These are phyloP conservation scores for Orobanche coerulescens DNA, from an alignment of 257 asterid species.

Conservation along the genomic window DNA sequence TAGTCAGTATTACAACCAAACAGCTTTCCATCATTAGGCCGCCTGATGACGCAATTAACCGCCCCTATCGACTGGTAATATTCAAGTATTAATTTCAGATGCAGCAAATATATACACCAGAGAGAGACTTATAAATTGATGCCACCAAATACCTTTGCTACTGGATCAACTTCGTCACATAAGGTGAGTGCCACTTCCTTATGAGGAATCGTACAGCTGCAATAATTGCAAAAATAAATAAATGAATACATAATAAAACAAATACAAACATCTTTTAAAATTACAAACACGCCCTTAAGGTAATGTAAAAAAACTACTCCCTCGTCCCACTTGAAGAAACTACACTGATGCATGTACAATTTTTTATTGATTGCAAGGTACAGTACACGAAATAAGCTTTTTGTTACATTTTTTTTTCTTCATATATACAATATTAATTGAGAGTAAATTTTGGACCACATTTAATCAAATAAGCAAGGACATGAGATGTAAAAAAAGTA, in stretches of 20 bases:
- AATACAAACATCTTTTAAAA: neutral
- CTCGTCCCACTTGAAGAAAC: no score
- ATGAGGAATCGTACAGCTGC: conserved; percentile 93
- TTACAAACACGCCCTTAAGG: neutral
- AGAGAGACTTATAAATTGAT: conserved; percentile 14
- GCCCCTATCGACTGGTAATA: conserved; percentile 80
- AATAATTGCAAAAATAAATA: conserved; percentile 15
- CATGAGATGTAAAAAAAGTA: no score
- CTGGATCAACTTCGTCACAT: conserved; percentile 81
- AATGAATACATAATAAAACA: neutral
- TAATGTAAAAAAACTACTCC: neutral
- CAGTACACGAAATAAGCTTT: no score
- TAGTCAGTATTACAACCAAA: conserved; percentile 94
- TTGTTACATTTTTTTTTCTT: no score
- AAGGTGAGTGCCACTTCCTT: conserved; percentile 67
- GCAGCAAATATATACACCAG: conserved; percentile 14
- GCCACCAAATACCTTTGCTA: conserved; percentile 61
- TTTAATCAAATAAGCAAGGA: no score
- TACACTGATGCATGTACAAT: no score
- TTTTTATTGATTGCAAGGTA: no score
- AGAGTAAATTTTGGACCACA: no score
- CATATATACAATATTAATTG: no score
- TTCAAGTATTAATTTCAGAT: conserved; percentile 19
- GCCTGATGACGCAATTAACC: conserved; percentile 65
- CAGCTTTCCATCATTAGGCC: conserved; percentile 64